Evolutionary conservation across 768 basidiomycete genomes (phyloP).

Genomic region (Trichaptum fuscoviolaceum): DNA sequence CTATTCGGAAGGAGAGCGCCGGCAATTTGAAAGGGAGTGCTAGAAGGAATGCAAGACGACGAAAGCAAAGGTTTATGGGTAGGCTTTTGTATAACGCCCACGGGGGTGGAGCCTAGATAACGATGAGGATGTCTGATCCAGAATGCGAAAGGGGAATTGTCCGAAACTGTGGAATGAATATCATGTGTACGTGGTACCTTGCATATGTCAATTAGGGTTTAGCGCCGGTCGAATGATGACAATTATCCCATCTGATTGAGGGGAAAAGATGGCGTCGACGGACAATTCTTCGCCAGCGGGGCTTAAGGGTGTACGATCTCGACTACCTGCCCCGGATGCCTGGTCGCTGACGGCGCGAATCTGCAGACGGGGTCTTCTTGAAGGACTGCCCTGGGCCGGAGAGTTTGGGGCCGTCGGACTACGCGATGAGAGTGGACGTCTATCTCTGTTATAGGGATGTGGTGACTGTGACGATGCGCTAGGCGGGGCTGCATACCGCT

Average conservation of each 20-base stretch:
- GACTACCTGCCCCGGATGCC: conserved; percentile 6
- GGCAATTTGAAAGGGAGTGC: too few species aligned
- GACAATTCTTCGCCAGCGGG: conserved; percentile 33
- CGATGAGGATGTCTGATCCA: background rate
- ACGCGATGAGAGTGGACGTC: conserved; percentile 1
- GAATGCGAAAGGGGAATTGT: background rate
- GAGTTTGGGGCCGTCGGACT: background rate
- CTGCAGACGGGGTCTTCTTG: background rate
- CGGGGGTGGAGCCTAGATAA: background rate
- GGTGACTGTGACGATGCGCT: conserved; percentile 11
- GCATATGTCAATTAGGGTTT: background rate
- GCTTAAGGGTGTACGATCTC: background rate
- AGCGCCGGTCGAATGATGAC: conserved; percentile 62
- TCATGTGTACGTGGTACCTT: background rate
- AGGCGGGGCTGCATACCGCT: conserved; percentile 21
- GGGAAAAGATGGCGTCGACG: conserved; percentile 81
- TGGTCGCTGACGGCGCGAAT: conserved; percentile 1
- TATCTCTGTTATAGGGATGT: background rate
- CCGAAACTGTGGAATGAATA: background rate
- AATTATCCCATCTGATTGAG: conserved; percentile 80
- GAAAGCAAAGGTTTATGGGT: background rate
- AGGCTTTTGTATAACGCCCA: background rate
- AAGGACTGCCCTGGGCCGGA: conserved; percentile 1
- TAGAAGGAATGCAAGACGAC: background rate
- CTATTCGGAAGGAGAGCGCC: background rate